Percentiles rank a stretch among this genome's conserved stretches.
phyloP scores from a whole-genome alignment of 148 eudicot species.

The Nyssa sinensis region DNA sequence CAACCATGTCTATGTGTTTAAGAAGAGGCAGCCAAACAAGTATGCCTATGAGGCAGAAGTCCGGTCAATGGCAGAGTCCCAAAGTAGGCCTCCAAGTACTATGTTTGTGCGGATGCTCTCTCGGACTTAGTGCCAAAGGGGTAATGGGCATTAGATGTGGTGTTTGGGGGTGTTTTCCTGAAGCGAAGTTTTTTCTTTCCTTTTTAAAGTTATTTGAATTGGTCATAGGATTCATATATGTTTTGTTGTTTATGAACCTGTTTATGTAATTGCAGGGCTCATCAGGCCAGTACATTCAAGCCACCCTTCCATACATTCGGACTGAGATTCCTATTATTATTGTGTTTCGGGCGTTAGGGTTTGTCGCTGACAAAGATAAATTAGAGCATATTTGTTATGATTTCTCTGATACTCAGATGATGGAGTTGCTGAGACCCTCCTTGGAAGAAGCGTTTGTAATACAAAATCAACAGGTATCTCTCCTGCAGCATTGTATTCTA shows the following conservation, averaged over 20 bases:
- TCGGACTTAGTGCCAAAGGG: conserved; percentile 95
- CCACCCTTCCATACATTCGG: conserved; percentile 90
- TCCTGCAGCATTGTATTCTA: no score
- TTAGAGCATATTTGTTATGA: conserved; percentile 97
- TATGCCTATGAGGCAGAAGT: conserved; percentile 96
- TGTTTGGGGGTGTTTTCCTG: background rate
- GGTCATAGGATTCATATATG: background rate
- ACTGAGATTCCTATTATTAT: conserved; percentile 94
- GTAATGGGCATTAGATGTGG: conserved; percentile 37
- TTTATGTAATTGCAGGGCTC: conserved; percentile 64
- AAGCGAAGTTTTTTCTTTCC: no score
- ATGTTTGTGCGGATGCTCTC: conserved; percentile 99
- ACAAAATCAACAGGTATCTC: conserved; percentile 77
- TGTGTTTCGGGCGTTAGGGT: conserved; percentile 92
- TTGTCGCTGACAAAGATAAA: conserved; percentile 96
- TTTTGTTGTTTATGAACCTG: background rate
- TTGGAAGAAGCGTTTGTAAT: conserved; percentile 98
- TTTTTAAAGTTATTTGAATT: background rate
- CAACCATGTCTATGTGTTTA: conserved; percentile 95
- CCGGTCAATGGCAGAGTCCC: conserved; percentile 95
- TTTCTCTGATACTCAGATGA: conserved; percentile 91
- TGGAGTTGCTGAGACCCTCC: conserved; percentile 97
- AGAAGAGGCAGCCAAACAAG: conserved; percentile 98
- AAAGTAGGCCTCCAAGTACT: conserved; percentile 93
- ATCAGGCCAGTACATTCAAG: conserved; percentile 93